These are phyloP conservation scores for Cinchona pubescens DNA, from an alignment of 257 asterid species.

Conservation along the genomic window DNA sequence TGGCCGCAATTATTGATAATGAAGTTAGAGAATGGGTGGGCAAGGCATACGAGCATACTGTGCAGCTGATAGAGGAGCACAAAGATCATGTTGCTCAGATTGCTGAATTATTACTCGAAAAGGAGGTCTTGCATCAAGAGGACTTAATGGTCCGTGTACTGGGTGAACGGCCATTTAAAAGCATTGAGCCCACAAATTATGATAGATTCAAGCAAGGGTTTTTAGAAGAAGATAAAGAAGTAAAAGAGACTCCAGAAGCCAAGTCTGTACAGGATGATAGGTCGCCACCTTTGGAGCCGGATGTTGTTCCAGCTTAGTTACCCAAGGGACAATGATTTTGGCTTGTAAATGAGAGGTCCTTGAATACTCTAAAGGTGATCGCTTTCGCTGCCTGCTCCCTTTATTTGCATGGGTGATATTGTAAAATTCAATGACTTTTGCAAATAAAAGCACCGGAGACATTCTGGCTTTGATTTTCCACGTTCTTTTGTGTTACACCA, in stretches of 20 bases:
- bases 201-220: conserved; percentile 70
- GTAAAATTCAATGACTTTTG: neutral
- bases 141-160: conserved; percentile 63
- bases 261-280: conserved; percentile 37
- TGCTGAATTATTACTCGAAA: conserved; percentile 75
- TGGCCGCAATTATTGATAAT: conserved; percentile 67
- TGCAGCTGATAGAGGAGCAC: conserved; percentile 68
- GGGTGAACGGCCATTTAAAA: conserved; percentile 71
- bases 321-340: conserved; percentile 1
- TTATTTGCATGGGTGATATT: conserved; percentile 8
- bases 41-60: conserved; percentile 59
- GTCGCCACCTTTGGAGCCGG: conserved; percentile 47
- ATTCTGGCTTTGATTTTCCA: neutral
- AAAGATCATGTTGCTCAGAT: conserved; percentile 62
- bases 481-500: neutral
- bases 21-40: conserved; percentile 79
- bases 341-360: conserved; percentile 19
- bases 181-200: conserved; percentile 56
- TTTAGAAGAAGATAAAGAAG: conserved; percentile 30
- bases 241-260: conserved; percentile 20
- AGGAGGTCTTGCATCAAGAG: conserved; percentile 78
- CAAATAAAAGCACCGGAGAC: neutral
- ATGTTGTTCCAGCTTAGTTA: conserved; percentile 38
- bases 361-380: neutral
- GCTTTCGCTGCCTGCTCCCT: conserved; percentile 5